Evolutionary conservation across 106 monocot genomes (phyloP).

Genomic region (Gastrodia elata): DNA sequence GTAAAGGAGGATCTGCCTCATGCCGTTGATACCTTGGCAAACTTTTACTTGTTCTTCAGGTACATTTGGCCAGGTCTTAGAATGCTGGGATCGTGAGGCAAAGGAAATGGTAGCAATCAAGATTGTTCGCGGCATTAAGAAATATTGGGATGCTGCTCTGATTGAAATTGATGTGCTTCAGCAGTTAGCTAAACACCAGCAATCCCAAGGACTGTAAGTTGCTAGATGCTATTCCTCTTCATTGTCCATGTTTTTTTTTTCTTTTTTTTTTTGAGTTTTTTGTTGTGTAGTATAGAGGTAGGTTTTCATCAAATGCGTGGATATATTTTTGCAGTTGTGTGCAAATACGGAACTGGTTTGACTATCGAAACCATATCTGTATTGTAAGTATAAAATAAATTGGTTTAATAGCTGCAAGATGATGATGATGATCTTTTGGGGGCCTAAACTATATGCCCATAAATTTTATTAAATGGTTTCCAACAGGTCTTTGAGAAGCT

Average conservation of each 20-base stretch:
- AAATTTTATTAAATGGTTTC: slow-evolving; percentile 62
- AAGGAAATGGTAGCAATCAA: slow-evolving; percentile 99
- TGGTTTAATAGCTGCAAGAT: slow-evolving; percentile 27
- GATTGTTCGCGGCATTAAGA: slow-evolving; percentile 68
- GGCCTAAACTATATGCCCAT: slow-evolving; percentile 30
- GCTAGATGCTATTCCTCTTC: not conserved
- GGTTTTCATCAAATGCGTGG: slow-evolving; percentile 22
- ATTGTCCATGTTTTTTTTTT: not conserved
- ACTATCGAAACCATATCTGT: slow-evolving; percentile 99
- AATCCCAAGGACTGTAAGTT: slow-evolving; percentile 40
- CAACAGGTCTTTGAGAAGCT: slow-evolving; percentile 99
- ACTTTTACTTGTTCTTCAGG: slow-evolving; percentile 19
- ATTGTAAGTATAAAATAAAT: slow-evolving; percentile 99
- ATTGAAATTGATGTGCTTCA: slow-evolving; percentile 89
- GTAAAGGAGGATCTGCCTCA: not conserved
- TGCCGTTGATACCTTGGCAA: not conserved
- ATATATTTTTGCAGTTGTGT: slow-evolving; percentile 99
- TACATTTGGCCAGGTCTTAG: slow-evolving; percentile 93
- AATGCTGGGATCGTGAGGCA: slow-evolving; percentile 90
- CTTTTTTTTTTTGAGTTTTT: not conserved
- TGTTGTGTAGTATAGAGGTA: slow-evolving; percentile 14
- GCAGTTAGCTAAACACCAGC: slow-evolving; percentile 55
- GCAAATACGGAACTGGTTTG: slow-evolving; percentile 99
- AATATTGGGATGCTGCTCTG: slow-evolving; percentile 90
- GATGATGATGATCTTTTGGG: slow-evolving; percentile 14